Conservation (phyloP, 1,139 yeast species). For the Taiozyma sp. region DNA sequence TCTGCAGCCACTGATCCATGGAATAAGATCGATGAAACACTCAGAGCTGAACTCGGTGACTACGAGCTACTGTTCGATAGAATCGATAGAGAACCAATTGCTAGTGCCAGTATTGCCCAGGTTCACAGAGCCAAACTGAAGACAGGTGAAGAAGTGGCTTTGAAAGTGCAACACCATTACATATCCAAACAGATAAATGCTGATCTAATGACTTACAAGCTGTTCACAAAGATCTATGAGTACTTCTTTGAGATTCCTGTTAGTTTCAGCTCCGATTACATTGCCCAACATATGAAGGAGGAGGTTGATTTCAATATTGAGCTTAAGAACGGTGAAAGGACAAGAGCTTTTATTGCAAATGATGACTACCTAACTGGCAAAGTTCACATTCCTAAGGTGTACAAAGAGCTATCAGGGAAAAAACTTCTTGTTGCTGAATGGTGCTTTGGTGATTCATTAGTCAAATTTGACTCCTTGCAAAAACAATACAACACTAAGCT, state of each 20-base stretch:
- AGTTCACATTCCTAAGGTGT: constrained; percentile 53
- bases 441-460: constrained; percentile 64
- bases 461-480: constrained; percentile 38
- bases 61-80: constrained; percentile 53
- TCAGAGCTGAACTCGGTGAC: constrained; percentile 58
- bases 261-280: constrained; percentile 48
- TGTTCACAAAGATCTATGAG: constrained; percentile 50
- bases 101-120: constrained; percentile 98
- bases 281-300: constrained; percentile 49
- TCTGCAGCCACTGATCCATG: constrained; percentile 66
- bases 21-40: constrained; percentile 42
- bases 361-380: constrained; percentile 31
- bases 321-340: constrained; percentile 40
- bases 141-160: constrained; percentile 67
- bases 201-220: constrained; percentile 60
- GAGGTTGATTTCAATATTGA: constrained; percentile 63
- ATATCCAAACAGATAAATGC: constrained; percentile 88
- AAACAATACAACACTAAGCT: constrained; percentile 36
- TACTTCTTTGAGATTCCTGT: constrained; percentile 60
- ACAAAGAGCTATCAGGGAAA: constrained; percentile 38
- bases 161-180: constrained; percentile 95
- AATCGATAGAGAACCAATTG: constrained; percentile 85
- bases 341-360: constrained; percentile 27
- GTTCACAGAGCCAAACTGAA: constrained; percentile 79
- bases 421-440: constrained; percentile 65